These are phyloP conservation scores for Fomitopsis pulvina DNA, from an alignment of 768 basidiomycete genomes.

Conservation along the genomic window DNA sequence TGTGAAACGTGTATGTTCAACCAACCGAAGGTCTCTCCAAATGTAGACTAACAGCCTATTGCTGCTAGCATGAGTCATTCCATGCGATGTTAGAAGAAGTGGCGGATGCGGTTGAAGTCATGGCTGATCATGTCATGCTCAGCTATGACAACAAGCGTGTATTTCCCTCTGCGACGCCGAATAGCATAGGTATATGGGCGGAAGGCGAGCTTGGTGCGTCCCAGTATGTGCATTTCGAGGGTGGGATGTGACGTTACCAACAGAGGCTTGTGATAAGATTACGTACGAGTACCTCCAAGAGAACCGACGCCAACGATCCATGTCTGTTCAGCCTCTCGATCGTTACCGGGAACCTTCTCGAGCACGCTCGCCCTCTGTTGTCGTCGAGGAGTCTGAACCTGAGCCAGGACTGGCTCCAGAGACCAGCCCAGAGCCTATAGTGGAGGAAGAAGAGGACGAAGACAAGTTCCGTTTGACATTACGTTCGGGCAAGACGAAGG, in stretches of 20 bases:
- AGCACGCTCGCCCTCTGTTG: constrained; percentile 9
- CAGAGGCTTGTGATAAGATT: constrained; percentile 60
- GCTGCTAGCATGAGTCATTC: constrained; percentile 59
- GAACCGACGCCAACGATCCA: constrained; percentile 23
- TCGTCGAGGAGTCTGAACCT: constrained; percentile 8
- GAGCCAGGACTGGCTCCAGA: constrained; percentile 18
- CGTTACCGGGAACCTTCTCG: constrained; percentile 7
- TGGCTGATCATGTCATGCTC: constrained; percentile 48
- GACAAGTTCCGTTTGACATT: constrained; percentile 56
- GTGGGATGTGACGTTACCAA: constrained; percentile 4
- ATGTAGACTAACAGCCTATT: not conserved
- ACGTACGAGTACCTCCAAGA: constrained; percentile 60
- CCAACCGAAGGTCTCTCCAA: not conserved
- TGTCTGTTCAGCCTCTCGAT: constrained; percentile 17
- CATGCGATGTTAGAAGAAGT: constrained; percentile 55
- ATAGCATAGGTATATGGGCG: constrained; percentile 58
- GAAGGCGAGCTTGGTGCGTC: constrained; percentile 56
- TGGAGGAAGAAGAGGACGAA: constrained; percentile 14
- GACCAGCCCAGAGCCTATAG: constrained; percentile 13
- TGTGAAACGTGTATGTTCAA: constrained; percentile 47
- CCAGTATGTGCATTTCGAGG: not conserved
- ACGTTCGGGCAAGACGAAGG: constrained; percentile 50
- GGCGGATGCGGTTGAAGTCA: constrained; percentile 54
- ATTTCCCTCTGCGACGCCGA: constrained; percentile 64
- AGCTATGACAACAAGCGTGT: constrained; percentile 56